Evolutionary conservation across 306 rosid genomes (phyloP).

Genomic region (Lagenaria siceraria): DNA sequence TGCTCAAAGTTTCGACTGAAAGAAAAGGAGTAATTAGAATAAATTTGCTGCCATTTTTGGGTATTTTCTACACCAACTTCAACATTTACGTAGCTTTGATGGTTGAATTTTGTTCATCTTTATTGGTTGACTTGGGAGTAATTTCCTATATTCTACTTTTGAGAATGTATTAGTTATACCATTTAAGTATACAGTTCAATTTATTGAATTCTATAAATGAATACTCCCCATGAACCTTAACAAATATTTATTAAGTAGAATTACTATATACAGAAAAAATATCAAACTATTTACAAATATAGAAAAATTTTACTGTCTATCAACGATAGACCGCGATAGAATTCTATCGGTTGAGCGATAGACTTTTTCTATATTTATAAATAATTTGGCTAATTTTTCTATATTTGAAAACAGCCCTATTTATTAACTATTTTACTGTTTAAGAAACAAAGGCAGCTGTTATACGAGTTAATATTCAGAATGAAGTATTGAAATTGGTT

Average conservation of each 20-base stretch:
- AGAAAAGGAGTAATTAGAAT: neutral
- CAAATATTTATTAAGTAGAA: too few species aligned
- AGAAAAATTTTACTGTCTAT: too few species aligned
- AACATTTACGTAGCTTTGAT: neutral
- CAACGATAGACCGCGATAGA: too few species aligned
- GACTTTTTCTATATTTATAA: too few species aligned
- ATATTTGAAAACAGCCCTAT: too few species aligned
- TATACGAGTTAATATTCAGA: neutral
- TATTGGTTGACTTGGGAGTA: neutral
- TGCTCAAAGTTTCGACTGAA: conserved; percentile 56
- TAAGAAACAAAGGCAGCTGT: neutral
- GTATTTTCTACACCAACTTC: neutral
- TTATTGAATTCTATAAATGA: neutral
- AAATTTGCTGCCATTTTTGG: neutral
- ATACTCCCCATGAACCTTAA: neutral
- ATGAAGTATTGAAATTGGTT: neutral
- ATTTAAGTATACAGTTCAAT: neutral
- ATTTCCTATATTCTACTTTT: neutral
- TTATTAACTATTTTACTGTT: neutral
- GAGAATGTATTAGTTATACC: neutral
- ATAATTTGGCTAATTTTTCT: too few species aligned
- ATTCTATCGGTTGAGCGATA: too few species aligned
- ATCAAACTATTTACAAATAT: too few species aligned
- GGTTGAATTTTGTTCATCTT: neutral
- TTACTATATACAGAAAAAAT: too few species aligned